Conservation (phyloP, 768 basidiomycete genomes). For the Mycena polygramma region DNA sequence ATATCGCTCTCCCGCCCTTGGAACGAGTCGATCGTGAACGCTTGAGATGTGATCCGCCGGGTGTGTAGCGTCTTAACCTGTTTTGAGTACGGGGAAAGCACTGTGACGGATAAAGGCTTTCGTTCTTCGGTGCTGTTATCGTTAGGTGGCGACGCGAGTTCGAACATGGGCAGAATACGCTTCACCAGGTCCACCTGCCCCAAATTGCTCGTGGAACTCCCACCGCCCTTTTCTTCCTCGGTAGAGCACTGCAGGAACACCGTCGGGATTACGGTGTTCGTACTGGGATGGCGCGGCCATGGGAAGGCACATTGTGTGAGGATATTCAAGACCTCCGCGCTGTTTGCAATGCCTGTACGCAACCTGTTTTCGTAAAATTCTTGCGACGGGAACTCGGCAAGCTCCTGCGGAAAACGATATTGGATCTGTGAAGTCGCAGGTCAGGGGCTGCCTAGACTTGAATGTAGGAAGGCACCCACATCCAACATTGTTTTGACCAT, state of each 20-base stretch:
- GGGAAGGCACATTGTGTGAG: conserved; percentile 62
- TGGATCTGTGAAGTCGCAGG: conserved; percentile 56
- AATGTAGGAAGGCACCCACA: conserved; percentile 42
- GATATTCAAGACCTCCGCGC: conserved; percentile 52
- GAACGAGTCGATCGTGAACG: conserved; percentile 71
- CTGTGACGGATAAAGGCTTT: conserved; percentile 53
- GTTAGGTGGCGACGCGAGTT: conserved; percentile 39
- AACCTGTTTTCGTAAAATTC: conserved; percentile 74
- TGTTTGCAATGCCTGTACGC: conserved; percentile 57
- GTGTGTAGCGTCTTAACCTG: conserved; percentile 66
- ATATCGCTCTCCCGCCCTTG: conserved; percentile 79
- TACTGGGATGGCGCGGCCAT: conserved; percentile 59
- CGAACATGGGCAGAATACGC: conserved; percentile 60
- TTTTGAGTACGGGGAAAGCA: conserved; percentile 73
- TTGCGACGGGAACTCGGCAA: conserved; percentile 71
- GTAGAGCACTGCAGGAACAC: conserved; percentile 69
- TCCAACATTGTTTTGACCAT: conserved; percentile 74
- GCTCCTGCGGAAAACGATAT: conserved; percentile 71
- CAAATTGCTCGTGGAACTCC: conserved; percentile 71
- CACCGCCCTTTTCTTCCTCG: conserved; percentile 67
- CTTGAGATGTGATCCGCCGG: conserved; percentile 52
- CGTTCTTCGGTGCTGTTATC: conserved; percentile 14
- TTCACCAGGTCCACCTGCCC: conserved; percentile 69
- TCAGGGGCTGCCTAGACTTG: too few relatives aligned
- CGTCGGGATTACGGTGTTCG: conserved; percentile 58